Base-by-base conservation (phyloP, 345 rosid species). In the Arabidopsis thaliana region DNA sequence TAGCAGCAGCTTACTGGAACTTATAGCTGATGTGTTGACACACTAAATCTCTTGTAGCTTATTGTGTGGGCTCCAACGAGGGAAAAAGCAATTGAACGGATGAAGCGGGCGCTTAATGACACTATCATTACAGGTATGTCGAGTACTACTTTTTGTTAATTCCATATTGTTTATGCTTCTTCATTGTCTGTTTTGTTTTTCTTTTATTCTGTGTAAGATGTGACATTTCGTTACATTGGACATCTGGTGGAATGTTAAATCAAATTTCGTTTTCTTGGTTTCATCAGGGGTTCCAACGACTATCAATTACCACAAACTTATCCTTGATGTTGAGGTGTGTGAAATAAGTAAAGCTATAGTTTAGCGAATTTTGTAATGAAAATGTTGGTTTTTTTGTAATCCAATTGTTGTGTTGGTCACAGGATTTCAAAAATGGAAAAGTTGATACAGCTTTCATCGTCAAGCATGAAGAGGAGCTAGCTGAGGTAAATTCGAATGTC, bases 381-480 rank as follows among this genome's bases (percentile, higher is more conserved):
- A 50, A 8, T 58, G 59, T 30, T 80, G 55, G 60, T 23, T 57
- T 56, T 48, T 33, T 22, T 65, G 23, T 59, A 41, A 56, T 7
- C 50, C 36, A 40, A n/a, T 16, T 52, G 11, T 14, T 60, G 41
- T 52, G 11, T 14, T 66, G 41, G 52, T 74, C n/a, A 65, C 84
- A 95, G 99, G 99, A 91, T 84, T 95, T 95, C 85, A 91, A 53
- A 83, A 85, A 86, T 58, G 97, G 99, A 75, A 95, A 90, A 58
- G 99, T 95, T 71, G 99, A 95, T 75, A 95, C 99, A n/a, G 93
- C 99, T 56, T 95, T 95, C 85, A 91, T 95, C 69, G 89, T 89
- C 49, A 91, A 95, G 83, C 99, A 95, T 58, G 97, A 95, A 80
- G 83, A 91, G 44, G 97, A 95, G 80, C 80, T 95, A 71, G 83